Conservation (phyloP, 2,329 filamentous ascomycete species). For the Cytospora paraplurivora region DNA sequence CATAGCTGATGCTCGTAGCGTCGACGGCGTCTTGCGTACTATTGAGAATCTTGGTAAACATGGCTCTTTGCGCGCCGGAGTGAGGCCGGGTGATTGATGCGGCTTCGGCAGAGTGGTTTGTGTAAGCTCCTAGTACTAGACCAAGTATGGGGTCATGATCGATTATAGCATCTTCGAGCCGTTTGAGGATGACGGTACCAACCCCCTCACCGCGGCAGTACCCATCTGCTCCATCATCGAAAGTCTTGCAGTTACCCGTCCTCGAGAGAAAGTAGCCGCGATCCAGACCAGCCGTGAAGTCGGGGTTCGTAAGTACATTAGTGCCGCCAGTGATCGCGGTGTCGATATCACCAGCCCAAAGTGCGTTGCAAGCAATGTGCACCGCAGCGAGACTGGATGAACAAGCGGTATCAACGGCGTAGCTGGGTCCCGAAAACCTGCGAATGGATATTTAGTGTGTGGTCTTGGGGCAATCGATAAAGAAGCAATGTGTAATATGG, state of each 20-base stretch:
- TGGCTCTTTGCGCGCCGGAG: constrained; percentile 70
- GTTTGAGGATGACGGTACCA: constrained; percentile 50
- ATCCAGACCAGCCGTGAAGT: constrained; percentile 63
- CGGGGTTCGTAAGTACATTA: constrained; percentile 66
- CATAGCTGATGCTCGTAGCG: constrained; percentile 74
- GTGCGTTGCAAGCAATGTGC: constrained; percentile 49
- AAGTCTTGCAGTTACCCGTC: constrained; percentile 39
- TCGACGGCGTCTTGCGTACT: constrained; percentile 65
- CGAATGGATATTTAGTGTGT: not conserved
- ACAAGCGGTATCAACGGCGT: constrained; percentile 45
- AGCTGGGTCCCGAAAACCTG: constrained; percentile 35
- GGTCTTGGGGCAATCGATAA: not conserved
- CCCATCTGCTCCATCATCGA: constrained; percentile 44
- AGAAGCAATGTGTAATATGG: not conserved
- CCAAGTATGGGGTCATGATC: constrained; percentile 47
- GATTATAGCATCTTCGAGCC: constrained; percentile 46
- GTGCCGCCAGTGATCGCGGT: constrained; percentile 64
- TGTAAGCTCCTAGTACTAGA: constrained; percentile 48
- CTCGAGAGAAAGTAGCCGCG: constrained; percentile 63
- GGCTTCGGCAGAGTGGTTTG: constrained; percentile 64
- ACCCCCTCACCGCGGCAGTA: constrained; percentile 56
- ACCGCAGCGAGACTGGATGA: constrained; percentile 42
- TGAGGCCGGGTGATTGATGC: constrained; percentile 65
- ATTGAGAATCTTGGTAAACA: constrained; percentile 70
- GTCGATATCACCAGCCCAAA: constrained; percentile 64